Conservation (phyloP, 2,329 filamentous ascomycete species). For the Alternaria sp. region DNA sequence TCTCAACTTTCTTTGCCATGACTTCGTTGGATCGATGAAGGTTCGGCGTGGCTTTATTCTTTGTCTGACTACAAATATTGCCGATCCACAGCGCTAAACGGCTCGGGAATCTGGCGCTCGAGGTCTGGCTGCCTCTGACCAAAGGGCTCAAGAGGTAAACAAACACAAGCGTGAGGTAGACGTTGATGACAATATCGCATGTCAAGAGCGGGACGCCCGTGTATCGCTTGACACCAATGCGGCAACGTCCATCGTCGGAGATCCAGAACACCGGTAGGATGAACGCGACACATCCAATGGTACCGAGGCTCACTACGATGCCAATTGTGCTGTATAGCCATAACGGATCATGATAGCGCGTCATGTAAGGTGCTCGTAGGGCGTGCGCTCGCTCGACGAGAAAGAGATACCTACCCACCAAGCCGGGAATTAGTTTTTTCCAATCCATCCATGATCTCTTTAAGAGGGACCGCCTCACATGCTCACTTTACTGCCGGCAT, state of each 20-base stretch:
- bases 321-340: conserved; percentile 43
- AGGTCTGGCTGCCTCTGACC: conserved; percentile 20
- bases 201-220: conserved; percentile 46
- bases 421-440: neutral
- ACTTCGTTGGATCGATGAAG: conserved; percentile 22
- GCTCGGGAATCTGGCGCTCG: conserved; percentile 15
- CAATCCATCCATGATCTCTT: neutral
- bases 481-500: conserved; percentile 22
- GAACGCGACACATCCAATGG: conserved; percentile 38
- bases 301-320: conserved; percentile 36
- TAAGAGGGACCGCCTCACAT: conserved; percentile 8
- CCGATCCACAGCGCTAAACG: conserved; percentile 23
- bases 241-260: conserved; percentile 43
- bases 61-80: conserved; percentile 9
- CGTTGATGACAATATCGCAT: conserved; percentile 50
- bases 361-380: conserved; percentile 42
- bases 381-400: conserved; percentile 52
- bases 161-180: conserved; percentile 50
- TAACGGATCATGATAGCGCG: conserved; percentile 42
- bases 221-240: conserved; percentile 49
- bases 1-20: conserved; percentile 31
- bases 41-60: conserved; percentile 2
- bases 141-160: conserved; percentile 45
- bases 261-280: conserved; percentile 42
- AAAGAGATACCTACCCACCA: conserved; percentile 46